Base-by-base conservation (phyloP, 495 filamentous ascomycete genomes). In the Podospora bellae-mahoneyi region DNA sequence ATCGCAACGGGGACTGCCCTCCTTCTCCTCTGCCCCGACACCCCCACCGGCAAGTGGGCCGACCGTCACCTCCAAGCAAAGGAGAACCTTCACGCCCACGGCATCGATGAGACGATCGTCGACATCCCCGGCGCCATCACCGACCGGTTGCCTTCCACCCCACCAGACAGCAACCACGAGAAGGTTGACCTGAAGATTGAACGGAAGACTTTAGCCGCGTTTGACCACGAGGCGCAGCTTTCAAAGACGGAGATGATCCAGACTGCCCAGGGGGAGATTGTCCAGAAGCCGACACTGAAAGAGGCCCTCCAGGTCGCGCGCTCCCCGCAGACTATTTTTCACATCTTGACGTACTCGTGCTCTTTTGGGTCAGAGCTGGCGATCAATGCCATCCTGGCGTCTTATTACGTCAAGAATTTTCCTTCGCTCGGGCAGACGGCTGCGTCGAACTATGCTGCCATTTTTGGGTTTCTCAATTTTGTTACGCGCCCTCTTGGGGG, bases 391-490 rank as follows among this genome's bases (percentile, higher is more conserved):
- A 87, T 94, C 65, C 87, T 96, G 5, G 89, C 91, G 60, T 78
- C 88, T 4, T 96, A 92, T 84, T 96, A 95, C 78, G 72, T 83
- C 59, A 82, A 88, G 66, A 91, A 92, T 75, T 95, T 95, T 82
- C 87, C 88, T 0, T 64, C 77, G 19, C 87, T 96, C 60, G 85
- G 85, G 6, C 91, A 93, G 75, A 93, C 91, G 5, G 78, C 83
- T 19, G 86, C 89, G 6, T 87, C 91, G 2, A 84, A 86, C 69
- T 95, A 90, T 90, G 91, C 92, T 0, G 91, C 93, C 65, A 96
- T 96, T 89, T 97, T 95, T 74, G 93, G 93, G 13, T 88, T 97
- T 59, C 80, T 97, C 23, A 96, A 97, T 77, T 79, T 94, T 32
- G 76, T 89, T 66, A 90, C 85, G 65, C 85, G 93, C 2, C 93